Evolutionary conservation across 371 early-diverging fungal genomes (phyloP).

Genomic region (Mucor irregularis): DNA sequence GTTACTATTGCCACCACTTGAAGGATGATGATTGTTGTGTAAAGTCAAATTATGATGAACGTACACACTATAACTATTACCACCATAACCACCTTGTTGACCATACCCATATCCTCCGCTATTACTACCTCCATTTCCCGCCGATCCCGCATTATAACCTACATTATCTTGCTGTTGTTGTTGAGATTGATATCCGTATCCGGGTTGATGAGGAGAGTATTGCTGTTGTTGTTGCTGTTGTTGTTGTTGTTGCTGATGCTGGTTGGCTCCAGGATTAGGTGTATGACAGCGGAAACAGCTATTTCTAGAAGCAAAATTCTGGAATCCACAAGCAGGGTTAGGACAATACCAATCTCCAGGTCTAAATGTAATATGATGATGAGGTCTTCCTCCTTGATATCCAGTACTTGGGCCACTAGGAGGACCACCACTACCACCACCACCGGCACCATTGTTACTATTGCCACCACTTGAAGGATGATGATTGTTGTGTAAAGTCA

Average conservation of each 20-base stretch:
- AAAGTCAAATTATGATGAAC: slow-evolving; percentile 9
- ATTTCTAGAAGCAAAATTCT: slow-evolving; percentile 75
- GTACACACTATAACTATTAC: slow-evolving; percentile 3
- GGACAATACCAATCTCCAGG: slow-evolving; percentile 80
- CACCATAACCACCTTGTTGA: slow-evolving; percentile 8
- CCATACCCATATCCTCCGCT: slow-evolving; percentile 23
- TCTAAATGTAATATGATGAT: slow-evolving; percentile 42
- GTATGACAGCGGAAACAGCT: slow-evolving; percentile 63
- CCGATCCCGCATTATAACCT: neutral
- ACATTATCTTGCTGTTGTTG: neutral
- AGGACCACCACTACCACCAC: slow-evolving; percentile 3
- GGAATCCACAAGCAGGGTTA: slow-evolving; percentile 65
- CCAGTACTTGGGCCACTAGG: slow-evolving; percentile 1
- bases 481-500: slow-evolving; percentile 5
- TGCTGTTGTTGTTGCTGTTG: slow-evolving; percentile 2
- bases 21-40: slow-evolving; percentile 6
- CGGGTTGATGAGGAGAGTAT: slow-evolving; percentile 29
- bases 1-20: too few species aligned
- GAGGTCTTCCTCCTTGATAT: slow-evolving; percentile 23
- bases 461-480: too few species aligned
- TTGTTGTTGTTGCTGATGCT: slow-evolving; percentile 13
- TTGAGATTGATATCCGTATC: slow-evolving; percentile 32
- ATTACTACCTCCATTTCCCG: neutral
- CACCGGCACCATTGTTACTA: too few species aligned
- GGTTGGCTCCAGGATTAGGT: slow-evolving; percentile 40